These are phyloP conservation scores for Jasminum sambac DNA, from an alignment of 257 asterid species.

Conservation along the genomic window DNA sequence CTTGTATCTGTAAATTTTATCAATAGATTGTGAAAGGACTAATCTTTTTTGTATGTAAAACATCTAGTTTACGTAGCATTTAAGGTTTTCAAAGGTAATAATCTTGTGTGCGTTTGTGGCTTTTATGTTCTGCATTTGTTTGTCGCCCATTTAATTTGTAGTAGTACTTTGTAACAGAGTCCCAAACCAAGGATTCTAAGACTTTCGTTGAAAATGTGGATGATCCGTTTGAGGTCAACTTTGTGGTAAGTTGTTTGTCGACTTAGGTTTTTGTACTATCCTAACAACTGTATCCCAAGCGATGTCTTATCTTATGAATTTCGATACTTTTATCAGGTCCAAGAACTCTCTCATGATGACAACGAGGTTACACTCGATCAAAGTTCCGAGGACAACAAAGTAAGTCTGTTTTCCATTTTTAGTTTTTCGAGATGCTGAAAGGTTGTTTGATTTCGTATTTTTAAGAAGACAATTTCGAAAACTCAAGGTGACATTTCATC, in stretches of 20 bases:
- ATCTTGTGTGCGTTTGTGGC: neutral
- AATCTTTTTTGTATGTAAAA: too few relatives aligned
- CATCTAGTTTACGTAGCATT: too few relatives aligned
- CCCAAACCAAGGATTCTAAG: slow-evolving; percentile 29
- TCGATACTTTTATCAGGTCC: slow-evolving; percentile 53
- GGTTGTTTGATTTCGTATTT: too few relatives aligned
- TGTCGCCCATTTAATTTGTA: too few relatives aligned
- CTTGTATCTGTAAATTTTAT: neutral
- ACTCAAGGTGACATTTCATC: too few relatives aligned
- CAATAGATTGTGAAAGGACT: neutral
- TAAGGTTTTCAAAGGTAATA: slow-evolving; percentile 1
- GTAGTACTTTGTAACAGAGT: slow-evolving; percentile 37
- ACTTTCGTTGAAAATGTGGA: slow-evolving; percentile 42
- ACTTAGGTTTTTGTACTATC: neutral
- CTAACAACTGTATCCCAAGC: neutral
- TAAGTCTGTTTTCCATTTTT: slow-evolving; percentile 14
- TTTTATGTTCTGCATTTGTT: too few relatives aligned
- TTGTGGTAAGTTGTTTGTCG: slow-evolving; percentile 46
- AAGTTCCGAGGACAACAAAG: slow-evolving; percentile 51
- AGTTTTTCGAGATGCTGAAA: too few relatives aligned
- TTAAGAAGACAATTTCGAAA: too few relatives aligned
- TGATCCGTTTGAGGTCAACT: slow-evolving; percentile 48
- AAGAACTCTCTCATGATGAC: slow-evolving; percentile 50
- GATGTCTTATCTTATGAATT: neutral
- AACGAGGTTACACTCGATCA: slow-evolving; percentile 40